A percentile compares a stretch with the other conserved stretches of the same genome.
Evolutionary conservation across 495 filamentous ascomycete genomes (phyloP).

Genomic region (Penicillium odoratum): DNA sequence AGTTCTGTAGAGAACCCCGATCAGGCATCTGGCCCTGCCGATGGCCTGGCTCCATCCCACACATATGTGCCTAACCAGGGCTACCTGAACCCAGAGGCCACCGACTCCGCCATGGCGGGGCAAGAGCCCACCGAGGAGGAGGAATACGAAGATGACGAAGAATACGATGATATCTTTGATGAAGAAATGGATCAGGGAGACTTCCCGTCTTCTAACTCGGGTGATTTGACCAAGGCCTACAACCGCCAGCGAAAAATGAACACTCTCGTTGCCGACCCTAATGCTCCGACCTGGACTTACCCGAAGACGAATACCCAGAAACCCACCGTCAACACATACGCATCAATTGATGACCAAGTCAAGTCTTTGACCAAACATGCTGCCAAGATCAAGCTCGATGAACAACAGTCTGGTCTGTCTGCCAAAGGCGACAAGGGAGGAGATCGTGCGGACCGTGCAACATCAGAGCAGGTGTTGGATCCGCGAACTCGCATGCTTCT

Average conservation of each 20-base stretch:
- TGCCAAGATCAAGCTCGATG: constrained; percentile 81
- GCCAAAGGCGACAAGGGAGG: constrained; percentile 51
- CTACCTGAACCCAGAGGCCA: constrained; percentile 42
- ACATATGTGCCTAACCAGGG: constrained; percentile 57
- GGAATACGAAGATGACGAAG: constrained; percentile 53
- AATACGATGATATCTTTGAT: constrained; percentile 59
- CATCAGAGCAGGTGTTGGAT: constrained; percentile 90
- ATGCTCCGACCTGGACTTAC: constrained; percentile 54
- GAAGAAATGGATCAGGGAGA: constrained; percentile 59
- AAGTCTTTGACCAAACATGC: constrained; percentile 81
- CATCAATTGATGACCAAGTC: constrained; percentile 84
- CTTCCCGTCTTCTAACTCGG: constrained; percentile 55
- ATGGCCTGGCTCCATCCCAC: constrained; percentile 51
- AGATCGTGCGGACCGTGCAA: constrained; percentile 91
- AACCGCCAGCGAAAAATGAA: constrained; percentile 75
- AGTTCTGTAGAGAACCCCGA: constrained; percentile 23
- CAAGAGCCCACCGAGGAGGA: constrained; percentile 34
- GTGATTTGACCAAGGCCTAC: constrained; percentile 84
- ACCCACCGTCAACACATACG: constrained; percentile 73
- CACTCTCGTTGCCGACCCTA: constrained; percentile 57
- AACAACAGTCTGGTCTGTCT: constrained; percentile 53
- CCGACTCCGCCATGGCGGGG: constrained; percentile 37
- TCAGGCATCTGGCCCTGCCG: constrained; percentile 37
- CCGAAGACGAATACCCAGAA: constrained; percentile 84
- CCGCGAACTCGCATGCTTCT: constrained; percentile 92